Evolutionary conservation across 148 eudicot genomes (phyloP).

Genomic region (Vaccinium darrowii): DNA sequence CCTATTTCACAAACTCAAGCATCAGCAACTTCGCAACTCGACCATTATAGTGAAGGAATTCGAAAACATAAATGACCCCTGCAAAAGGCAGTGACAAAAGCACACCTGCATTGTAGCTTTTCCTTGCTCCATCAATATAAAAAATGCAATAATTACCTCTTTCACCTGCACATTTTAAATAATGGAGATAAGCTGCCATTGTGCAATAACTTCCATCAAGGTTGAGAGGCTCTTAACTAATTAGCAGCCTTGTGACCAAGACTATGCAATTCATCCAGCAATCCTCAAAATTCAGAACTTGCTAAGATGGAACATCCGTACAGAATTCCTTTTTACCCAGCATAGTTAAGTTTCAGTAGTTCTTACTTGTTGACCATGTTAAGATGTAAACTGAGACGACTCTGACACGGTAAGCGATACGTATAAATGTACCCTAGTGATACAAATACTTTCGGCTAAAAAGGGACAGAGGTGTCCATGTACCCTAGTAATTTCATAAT

Average conservation of each 20-base stretch:
- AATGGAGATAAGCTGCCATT: not conserved
- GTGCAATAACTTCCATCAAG: not conserved
- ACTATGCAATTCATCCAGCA: not conserved
- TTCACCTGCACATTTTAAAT: constrained; percentile 56
- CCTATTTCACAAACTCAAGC: constrained; percentile 38
- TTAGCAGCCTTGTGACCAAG: not conserved
- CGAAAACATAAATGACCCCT: not conserved
- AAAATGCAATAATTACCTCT: constrained; percentile 77
- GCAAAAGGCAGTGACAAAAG: not conserved
- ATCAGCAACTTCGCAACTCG: not conserved
- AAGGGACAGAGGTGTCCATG: too few species aligned
- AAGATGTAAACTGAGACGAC: not conserved
- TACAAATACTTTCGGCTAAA: not conserved
- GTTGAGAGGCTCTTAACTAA: not conserved
- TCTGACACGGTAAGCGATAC: not conserved
- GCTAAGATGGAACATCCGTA: not conserved
- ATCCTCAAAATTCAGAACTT: not conserved
- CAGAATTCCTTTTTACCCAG: not conserved
- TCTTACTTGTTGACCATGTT: not conserved
- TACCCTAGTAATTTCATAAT: not conserved
- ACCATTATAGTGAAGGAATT: not conserved
- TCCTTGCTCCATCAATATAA: constrained; percentile 89
- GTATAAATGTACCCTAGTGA: not conserved
- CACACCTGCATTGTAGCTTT: constrained; percentile 78
- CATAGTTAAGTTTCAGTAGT: not conserved